These are phyloP conservation scores for Beauveria medogensis DNA, from an alignment of 2,329 filamentous ascomycete genomes.

Conservation along the genomic window DNA sequence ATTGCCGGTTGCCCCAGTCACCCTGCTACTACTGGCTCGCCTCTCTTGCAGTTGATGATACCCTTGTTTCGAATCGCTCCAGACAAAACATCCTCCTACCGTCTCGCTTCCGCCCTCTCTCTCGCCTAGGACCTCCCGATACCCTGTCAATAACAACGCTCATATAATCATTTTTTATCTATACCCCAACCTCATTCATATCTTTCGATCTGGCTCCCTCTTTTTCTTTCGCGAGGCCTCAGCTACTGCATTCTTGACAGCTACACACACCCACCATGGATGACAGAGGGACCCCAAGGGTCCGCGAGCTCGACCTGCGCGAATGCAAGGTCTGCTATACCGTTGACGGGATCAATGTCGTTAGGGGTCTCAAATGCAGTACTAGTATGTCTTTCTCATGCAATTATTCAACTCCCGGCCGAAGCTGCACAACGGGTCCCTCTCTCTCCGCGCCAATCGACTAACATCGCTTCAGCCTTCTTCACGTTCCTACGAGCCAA, in stretches of 20 bases:
- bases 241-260: slow-evolving; percentile 13
- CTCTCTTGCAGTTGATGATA: slow-evolving; percentile 6
- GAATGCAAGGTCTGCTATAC: slow-evolving; percentile 38
- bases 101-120: background rate
- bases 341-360: slow-evolving; percentile 45
- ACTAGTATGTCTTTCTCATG: slow-evolving; percentile 36
- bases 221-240: background rate
- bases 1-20: background rate
- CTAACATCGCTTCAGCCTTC: slow-evolving; percentile 51
- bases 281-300: slow-evolving; percentile 13
- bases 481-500: slow-evolving; percentile 77
- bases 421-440: background rate
- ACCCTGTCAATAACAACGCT: background rate
- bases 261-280: slow-evolving; percentile 14
- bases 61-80: slow-evolving; percentile 8
- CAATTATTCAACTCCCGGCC: background rate
- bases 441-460: background rate
- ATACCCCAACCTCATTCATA: background rate
- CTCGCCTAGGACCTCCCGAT: background rate
- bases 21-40: background rate
- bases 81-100: background rate
- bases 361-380: slow-evolving; percentile 50
- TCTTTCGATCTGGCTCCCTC: background rate
- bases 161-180: background rate
- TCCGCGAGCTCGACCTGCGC: slow-evolving; percentile 30